Conservation (phyloP, 2,329 filamentous ascomycete species). For the Grosmannia clavigera region DNA sequence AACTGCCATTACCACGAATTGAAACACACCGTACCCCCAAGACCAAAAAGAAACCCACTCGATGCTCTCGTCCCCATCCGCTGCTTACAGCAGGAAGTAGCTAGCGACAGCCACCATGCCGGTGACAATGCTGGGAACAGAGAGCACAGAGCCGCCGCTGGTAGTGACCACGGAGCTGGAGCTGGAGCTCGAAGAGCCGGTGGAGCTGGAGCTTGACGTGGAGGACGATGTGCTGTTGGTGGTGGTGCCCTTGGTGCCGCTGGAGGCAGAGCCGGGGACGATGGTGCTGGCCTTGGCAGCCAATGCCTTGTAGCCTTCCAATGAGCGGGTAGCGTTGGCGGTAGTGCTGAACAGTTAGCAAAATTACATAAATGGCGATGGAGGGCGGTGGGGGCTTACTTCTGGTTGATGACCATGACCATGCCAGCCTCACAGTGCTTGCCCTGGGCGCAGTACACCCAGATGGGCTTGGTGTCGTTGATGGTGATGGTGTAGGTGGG, state of each 20-base stretch:
- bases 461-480: conserved; percentile 57
- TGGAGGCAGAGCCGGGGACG: conserved; percentile 15
- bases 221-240: conserved; percentile 3
- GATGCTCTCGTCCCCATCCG: neutral
- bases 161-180: conserved; percentile 15
- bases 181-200: conserved; percentile 11
- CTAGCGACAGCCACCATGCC: conserved; percentile 28
- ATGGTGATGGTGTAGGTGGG: conserved; percentile 62
- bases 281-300: conserved; percentile 28
- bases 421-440: conserved; percentile 66
- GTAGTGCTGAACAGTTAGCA: conserved; percentile 23
- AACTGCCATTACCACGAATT: neutral
- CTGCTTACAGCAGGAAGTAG: conserved; percentile 26
- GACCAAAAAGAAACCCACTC: neutral
- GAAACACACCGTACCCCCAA: neutral
- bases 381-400: conserved; percentile 32
- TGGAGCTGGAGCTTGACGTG: neutral
- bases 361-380: neutral
- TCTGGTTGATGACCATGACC: conserved; percentile 64
- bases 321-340: conserved; percentile 38
- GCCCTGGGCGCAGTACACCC: conserved; percentile 66
- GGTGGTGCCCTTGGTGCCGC: conserved; percentile 10
- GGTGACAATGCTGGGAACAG: conserved; percentile 28
- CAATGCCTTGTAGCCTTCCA: conserved; percentile 33
- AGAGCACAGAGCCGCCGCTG: conserved; percentile 17